Conservation (phyloP, 2,329 filamentous ascomycete genomes). For the Teratosphaeriaceae sp. region DNA sequence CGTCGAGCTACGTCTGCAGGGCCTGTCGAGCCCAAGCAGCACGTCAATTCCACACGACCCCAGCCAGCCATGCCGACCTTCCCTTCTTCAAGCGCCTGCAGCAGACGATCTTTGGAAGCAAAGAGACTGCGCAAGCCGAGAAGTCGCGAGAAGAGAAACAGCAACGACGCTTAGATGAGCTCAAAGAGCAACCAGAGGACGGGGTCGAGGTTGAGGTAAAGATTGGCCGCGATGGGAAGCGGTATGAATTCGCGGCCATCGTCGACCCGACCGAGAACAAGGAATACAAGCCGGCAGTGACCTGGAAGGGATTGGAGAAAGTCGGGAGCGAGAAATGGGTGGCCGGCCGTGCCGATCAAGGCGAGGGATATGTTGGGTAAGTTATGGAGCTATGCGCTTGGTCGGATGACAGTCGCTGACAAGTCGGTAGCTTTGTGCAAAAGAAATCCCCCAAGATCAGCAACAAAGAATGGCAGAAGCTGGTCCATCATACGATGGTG, state of each 20-base stretch:
- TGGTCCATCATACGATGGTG: slow-evolving; percentile 50
- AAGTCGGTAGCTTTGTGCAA: slow-evolving; percentile 31
- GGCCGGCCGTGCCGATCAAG: slow-evolving; percentile 27
- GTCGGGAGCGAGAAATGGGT: slow-evolving; percentile 47
- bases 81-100: slow-evolving; percentile 21
- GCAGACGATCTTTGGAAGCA: slow-evolving; percentile 21
- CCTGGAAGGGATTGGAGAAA: slow-evolving; percentile 47
- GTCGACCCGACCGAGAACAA: slow-evolving; percentile 18
- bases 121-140: slow-evolving; percentile 14
- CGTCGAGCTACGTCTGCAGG: slow-evolving; percentile 22
- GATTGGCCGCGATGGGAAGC: slow-evolving; percentile 11
- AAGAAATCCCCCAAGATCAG: slow-evolving; percentile 29
- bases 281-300: slow-evolving; percentile 41
- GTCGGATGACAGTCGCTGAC: slow-evolving; percentile 5
- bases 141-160: slow-evolving; percentile 14
- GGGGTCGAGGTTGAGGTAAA: slow-evolving; percentile 4
- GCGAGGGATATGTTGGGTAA: slow-evolving; percentile 32
- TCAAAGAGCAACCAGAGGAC: not conserved
- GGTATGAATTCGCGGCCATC: slow-evolving; percentile 20
- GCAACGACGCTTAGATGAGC: not conserved
- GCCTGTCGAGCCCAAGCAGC: slow-evolving; percentile 22
- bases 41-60: slow-evolving; percentile 23
- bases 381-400: slow-evolving; percentile 8
- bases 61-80: slow-evolving; percentile 12
- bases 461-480: slow-evolving; percentile 32